phyloP scores from a whole-genome alignment of 257 asterid species.

The Paulownia fortunei region DNA sequence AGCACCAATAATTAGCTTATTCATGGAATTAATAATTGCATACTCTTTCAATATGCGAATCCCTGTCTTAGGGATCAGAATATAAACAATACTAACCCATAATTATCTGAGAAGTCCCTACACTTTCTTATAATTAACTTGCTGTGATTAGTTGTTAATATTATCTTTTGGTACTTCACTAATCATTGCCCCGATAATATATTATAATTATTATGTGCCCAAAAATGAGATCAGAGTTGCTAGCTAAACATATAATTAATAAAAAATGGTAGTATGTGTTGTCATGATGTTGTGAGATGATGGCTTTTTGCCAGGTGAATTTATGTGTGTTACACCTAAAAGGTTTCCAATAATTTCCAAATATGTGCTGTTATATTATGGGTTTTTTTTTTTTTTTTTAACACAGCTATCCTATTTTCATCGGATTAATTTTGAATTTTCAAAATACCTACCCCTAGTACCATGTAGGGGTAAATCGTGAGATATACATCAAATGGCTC shows the following conservation, averaged over 20 bases:
- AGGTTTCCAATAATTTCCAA: slow-evolving; percentile 25
- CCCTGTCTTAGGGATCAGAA: not conserved
- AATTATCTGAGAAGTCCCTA: not conserved
- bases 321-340: slow-evolving; percentile 33
- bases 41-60: slow-evolving; percentile 12
- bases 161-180: slow-evolving; percentile 13
- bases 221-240: slow-evolving; percentile 19
- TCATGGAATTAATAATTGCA: not conserved
- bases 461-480: no score
- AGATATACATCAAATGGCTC: no score
- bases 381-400: not conserved
- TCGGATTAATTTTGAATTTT: no score
- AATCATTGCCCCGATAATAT: slow-evolving; percentile 13
- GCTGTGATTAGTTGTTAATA: slow-evolving; percentile 15
- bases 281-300: not conserved
- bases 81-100: not conserved
- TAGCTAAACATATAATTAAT: not conserved
- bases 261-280: not conserved
- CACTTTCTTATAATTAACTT: slow-evolving; percentile 15
- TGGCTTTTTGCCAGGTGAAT: slow-evolving; percentile 31
- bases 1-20: not conserved
- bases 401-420: no score
- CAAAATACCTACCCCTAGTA: no score
- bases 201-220: not conserved
- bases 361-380: slow-evolving; percentile 28